Evolutionary conservation across 345 rosid genomes (phyloP), one percentile per base, ranked within the genome.

Genomic region (Brassica cretica): DNA sequence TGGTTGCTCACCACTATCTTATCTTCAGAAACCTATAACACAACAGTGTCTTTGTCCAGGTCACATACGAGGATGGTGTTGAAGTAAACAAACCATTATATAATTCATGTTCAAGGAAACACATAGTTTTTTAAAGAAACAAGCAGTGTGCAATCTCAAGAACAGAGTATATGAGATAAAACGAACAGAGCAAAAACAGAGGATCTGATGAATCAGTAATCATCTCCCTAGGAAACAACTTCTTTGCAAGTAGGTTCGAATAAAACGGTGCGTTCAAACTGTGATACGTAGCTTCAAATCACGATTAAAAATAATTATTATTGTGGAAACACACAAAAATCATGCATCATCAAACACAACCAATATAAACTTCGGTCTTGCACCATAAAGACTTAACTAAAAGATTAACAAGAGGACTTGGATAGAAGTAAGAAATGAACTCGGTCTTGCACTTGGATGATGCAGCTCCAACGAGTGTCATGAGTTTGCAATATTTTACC

Each of bases 181-280:
- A 21, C 27, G 21, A 72, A 59, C 68, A 78, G n/a, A 71, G 68
- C 46, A 66, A 27, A 70, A 64, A 53, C 59, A 44, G 63, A 58
- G 63, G 14, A 33, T 60, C 5, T 25, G 68, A 58, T 33, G 37
- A 33, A 68, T 87, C 83, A 95, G 64, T 89, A 95, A 66, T 91
- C 99, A 64, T 90, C 94, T 16, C 98, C 98, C 74, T 86, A 87
- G 46, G 96, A 93, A 77, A 93, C 81, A 58, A 93, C 98, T 84
- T 95, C 98, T 84, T 93, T 93, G 96, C 99, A 95, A 59, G 93
- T 91, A 0, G 99, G 98, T 76, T 98, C 90, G 15, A 95, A 91
- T 62, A 92, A 81, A 64, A 95, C 86, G 30, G 99, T 91, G 73
- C 93, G 99, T 83, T 91, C 98, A 30, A 87, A 95, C 82, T 95